These are phyloP conservation scores for Rutstroemia sp. DNA, from an alignment of 2,329 filamentous ascomycete genomes.

Conservation along the genomic window DNA sequence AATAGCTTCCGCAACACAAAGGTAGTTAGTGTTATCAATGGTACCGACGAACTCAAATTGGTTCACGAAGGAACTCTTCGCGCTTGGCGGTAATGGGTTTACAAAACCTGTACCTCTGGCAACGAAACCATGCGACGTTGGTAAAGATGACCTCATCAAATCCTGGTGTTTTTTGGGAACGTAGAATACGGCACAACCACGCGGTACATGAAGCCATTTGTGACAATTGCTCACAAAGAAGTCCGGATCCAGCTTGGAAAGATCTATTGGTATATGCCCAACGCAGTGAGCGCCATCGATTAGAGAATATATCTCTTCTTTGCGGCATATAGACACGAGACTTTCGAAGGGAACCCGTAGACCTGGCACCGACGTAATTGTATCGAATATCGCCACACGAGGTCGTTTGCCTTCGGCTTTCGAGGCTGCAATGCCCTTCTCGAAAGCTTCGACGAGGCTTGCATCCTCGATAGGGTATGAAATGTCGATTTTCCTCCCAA, in stretches of 20 bases:
- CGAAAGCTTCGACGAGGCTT: slow-evolving; percentile 56
- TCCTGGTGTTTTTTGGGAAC: slow-evolving; percentile 70
- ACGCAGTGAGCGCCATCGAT: slow-evolving; percentile 76
- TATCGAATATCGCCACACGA: slow-evolving; percentile 69
- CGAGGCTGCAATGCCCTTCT: slow-evolving; percentile 46
- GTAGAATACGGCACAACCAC: slow-evolving; percentile 74
- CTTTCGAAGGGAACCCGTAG: slow-evolving; percentile 71
- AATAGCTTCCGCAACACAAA: slow-evolving; percentile 65
- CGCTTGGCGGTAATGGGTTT: slow-evolving; percentile 34
- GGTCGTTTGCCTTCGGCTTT: slow-evolving; percentile 52
- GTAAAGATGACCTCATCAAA: slow-evolving; percentile 65
- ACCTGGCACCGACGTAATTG: slow-evolving; percentile 71
- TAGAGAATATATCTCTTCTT: slow-evolving; percentile 61
- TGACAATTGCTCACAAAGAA: slow-evolving; percentile 85
- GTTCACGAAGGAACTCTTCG: slow-evolving; percentile 49
- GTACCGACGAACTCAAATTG: slow-evolving; percentile 77
- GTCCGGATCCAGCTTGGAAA: slow-evolving; percentile 63
- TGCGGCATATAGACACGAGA: slow-evolving; percentile 56
- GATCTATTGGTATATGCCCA: slow-evolving; percentile 68
- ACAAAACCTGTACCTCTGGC: slow-evolving; percentile 31
- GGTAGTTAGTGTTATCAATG: slow-evolving; percentile 61
- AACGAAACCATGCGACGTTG: slow-evolving; percentile 73
- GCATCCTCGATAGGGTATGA: slow-evolving; percentile 64
- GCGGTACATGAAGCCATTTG: slow-evolving; percentile 82
- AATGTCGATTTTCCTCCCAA: slow-evolving; percentile 48